These are phyloP conservation scores for Ballota nigra DNA, from an alignment of 257 asterid species.

Conservation along the genomic window DNA sequence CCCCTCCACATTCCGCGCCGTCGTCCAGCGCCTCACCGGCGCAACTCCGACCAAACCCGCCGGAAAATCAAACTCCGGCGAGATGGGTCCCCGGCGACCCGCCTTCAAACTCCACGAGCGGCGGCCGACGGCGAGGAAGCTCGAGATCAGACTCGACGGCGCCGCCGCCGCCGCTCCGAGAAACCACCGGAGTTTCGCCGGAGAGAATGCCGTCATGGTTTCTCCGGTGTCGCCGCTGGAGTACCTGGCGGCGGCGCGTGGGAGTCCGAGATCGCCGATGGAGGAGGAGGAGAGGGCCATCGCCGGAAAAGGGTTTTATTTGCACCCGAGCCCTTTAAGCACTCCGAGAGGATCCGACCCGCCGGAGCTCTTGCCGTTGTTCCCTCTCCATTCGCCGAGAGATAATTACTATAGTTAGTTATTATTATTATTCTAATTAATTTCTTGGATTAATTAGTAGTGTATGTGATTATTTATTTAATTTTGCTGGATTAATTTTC, in stretches of 20 bases:
- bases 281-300: conserved; percentile 65
- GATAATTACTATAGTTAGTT: conserved; percentile 4
- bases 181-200: conserved; percentile 21
- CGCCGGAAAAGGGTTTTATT: conserved; percentile 62
- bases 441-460: neutral
- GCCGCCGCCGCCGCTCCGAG: conserved; percentile 8
- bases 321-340: conserved; percentile 68
- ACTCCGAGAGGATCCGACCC: conserved; percentile 67
- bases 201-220: conserved; percentile 36
- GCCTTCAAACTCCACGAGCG: conserved; percentile 73
- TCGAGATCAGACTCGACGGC: conserved; percentile 56
- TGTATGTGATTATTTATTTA: neutral
- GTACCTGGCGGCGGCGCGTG: conserved; percentile 45
- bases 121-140: conserved; percentile 50
- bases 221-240: conserved; percentile 83
- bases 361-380: conserved; percentile 76
- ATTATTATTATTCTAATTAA: conserved; percentile 1
- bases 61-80: conserved; percentile 33
- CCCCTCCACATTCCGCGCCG: conserved; percentile 73
- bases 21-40: conserved; percentile 80
- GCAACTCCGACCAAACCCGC: conserved; percentile 13
- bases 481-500: neutral
- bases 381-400: conserved; percentile 62
- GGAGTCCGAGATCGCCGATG: conserved; percentile 50
- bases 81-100: conserved; percentile 37